Evolutionary conservation across 2,329 filamentous ascomycete species (phyloP), one percentile per base, ranked within the genome.

Genomic region (Epicoccum nigrum): DNA sequence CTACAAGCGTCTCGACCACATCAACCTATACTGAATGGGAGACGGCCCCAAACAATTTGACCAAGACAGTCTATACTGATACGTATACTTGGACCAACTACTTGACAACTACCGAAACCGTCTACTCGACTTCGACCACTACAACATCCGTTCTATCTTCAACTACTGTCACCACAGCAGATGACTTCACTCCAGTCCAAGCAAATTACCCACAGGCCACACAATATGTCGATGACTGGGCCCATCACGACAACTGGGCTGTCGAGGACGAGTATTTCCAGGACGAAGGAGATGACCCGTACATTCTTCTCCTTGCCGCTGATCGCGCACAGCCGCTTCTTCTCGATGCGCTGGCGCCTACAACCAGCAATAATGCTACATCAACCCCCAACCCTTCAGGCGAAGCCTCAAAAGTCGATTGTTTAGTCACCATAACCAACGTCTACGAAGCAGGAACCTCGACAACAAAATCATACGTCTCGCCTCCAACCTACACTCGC

Each of bases 61-160:
- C 49, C 21, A 38, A 37, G 11, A 52, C 49, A 19, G 30, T 52
- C 34, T 52, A 41, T n/a, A 52, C 49, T n/a, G 38, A 38, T 23
- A 52, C 49, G 16, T 52, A 52, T n/a, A 52, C 49, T 9, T 52
- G 44, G 43, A 52, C 49, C 2, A 47, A 52, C 16, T 52, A 52
- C 20, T 1, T 43, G 12, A 52, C 49, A 20, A 43, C 25, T 4
- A 47, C 49, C 9, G 28, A 42, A 12, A 42, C 33, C 9, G 39
- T 39, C 11, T 43, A 38, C 19, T 37, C 40, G 31, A 52, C 44
- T 39, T 23, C 34, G 15, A 44, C 39, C 20, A 33, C 44, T 28
- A 52, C 49, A 15, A 39, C 19, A 13, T 47, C 49, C 2, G 49
- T 47, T 3, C 33, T 52, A 13, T 35, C 40, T 12, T 43, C 37